Evolutionary conservation across 805 yeast genomes (phyloP).

Genomic region (Wickerhamiella nectarea): DNA sequence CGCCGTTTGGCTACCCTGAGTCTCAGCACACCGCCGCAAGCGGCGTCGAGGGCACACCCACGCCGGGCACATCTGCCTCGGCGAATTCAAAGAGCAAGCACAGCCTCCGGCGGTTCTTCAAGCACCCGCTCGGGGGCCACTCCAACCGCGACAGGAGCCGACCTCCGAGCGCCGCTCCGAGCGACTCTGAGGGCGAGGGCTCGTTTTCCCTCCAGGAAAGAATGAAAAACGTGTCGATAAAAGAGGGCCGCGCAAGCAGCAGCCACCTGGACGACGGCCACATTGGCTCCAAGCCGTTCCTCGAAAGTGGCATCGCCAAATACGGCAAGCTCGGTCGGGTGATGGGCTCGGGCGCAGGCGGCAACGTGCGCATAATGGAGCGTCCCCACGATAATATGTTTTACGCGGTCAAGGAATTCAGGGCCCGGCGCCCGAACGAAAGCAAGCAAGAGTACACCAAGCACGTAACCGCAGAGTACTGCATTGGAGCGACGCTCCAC

Average conservation of each 20-base stretch:
- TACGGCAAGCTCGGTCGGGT: conserved; percentile 64
- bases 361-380: conserved; percentile 71
- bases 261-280: conserved; percentile 5
- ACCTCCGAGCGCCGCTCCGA: neutral
- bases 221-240: neutral
- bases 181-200: conserved; percentile 6
- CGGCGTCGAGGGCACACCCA: neutral
- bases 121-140: neutral
- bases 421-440: conserved; percentile 51
- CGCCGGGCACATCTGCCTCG: too few species aligned
- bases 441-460: conserved; percentile 53
- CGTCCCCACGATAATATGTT: conserved; percentile 45
- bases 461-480: conserved; percentile 71
- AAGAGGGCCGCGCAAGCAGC: neutral
- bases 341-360: conserved; percentile 89
- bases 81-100: conserved; percentile 2
- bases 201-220: neutral
- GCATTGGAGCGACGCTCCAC: conserved; percentile 61
- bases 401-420: conserved; percentile 79
- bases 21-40: neutral
- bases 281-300: conserved; percentile 25
- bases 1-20: conserved; percentile 2
- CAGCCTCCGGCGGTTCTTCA: conserved; percentile 6
- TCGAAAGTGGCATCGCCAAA: conserved; percentile 37
- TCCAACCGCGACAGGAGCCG: neutral